phyloP scores from a whole-genome alignment of 192 early-diverging fungal species.

The Phlyctochytrium arcticum region DNA sequence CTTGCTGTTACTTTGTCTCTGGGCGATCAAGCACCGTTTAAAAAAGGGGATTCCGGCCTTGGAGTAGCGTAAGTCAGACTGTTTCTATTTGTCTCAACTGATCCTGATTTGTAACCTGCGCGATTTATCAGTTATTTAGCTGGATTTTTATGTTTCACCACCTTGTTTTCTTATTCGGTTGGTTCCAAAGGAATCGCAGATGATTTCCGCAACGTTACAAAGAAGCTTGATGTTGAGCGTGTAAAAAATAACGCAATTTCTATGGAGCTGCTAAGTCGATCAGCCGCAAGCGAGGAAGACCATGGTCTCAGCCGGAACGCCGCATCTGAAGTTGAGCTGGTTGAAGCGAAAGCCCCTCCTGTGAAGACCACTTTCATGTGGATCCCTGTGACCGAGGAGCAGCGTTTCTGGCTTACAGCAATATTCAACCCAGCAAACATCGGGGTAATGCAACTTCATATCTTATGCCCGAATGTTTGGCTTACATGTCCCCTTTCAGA shows the following conservation, averaged over 20 bases:
- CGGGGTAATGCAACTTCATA: constrained; percentile 7
- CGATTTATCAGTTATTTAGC: constrained; percentile 26
- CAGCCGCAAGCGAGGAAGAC: neutral
- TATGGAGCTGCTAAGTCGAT: neutral
- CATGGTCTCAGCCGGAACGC: neutral
- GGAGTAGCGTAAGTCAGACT: constrained; percentile 24
- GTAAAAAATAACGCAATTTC: neutral
- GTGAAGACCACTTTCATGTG: neutral
- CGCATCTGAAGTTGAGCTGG: constrained; percentile 1
- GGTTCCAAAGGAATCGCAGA: constrained; percentile 18
- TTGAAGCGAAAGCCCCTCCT: constrained; percentile 1
- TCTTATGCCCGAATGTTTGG: too few species aligned
- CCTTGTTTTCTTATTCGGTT: constrained; percentile 26
- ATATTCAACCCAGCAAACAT: neutral
- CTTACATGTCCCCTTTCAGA: too few species aligned
- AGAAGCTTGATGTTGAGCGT: neutral
- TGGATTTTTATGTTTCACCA: constrained; percentile 23
- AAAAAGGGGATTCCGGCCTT: constrained; percentile 8
- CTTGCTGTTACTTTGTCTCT: constrained; percentile 25
- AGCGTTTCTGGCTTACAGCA: neutral
- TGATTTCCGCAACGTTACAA: constrained; percentile 10
- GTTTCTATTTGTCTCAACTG: neutral
- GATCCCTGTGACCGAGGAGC: neutral
- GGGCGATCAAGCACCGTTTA: constrained; percentile 23
- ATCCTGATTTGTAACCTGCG: neutral